Evolutionary conservation across 352 stramenopile species (phyloP), one percentile per base, ranked within the genome.

Genomic region (Phytopythium kandeliae): DNA sequence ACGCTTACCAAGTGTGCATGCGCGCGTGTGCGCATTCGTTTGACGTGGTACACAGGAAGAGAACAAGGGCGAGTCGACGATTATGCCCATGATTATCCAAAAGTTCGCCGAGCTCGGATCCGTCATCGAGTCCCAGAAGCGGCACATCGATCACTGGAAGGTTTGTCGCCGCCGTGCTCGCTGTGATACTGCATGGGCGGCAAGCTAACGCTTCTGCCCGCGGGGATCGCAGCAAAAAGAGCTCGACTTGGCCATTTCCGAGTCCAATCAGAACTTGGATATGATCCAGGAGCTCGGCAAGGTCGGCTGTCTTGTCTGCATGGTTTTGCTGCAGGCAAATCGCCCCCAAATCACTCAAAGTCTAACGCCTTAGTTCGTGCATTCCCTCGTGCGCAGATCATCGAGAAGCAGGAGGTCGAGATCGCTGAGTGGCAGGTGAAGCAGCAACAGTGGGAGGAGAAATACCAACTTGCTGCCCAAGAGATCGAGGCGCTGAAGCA

Each of bases 81-180:
- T 91, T 19, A 92, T 92, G 79, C 78, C 78, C 17, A 67, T 69
- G 11, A 92, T 92, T 55, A 87, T 89, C 50, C 65, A 86, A 55
- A 64, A 78, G 22, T 89, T 91, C 49, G 69, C 77, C 10, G 78
- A 92, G 50, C 64, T 92, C 11, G 82, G 82, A 8, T 69, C 77
- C 2, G 77, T 92, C 4, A 92, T 92, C 55, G 79, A 92, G 71
- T 88, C 77, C 17, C 82, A 92, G 62, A 92, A 92, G 63, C 69
- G 78, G 40, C 76, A 92, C 43, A 91, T 90, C 31, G 79, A 92
- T 49, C 75, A 73, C 22, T 92, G 82, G 82, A 92, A 92, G 71
- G 74, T 67, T 26, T 44, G 47, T 46, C 12, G 9, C 33, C 1
- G 2, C 48, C 4, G 16, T 19, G 7, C 2, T 6, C 12, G 10